These are phyloP conservation scores for Plantago ovata DNA, from an alignment of 257 asterid species.

Conservation along the genomic window DNA sequence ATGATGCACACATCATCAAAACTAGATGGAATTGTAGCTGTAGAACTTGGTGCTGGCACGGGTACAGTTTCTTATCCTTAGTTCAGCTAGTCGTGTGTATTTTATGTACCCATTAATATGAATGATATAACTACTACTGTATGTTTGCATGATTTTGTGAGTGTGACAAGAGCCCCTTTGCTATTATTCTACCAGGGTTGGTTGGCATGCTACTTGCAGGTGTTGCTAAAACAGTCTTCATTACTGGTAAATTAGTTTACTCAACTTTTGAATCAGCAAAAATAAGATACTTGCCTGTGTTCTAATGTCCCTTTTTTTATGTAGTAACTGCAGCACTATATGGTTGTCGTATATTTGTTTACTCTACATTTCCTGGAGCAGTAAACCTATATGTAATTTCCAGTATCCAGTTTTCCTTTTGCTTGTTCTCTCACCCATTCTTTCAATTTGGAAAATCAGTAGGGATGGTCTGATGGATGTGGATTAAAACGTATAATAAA, in stretches of 20 bases:
- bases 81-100: slow-evolving; percentile 15
- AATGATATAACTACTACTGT: slow-evolving; percentile 6
- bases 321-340: not conserved
- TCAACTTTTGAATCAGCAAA: slow-evolving; percentile 1
- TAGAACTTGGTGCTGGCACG: slow-evolving; percentile 96
- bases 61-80: slow-evolving; percentile 44
- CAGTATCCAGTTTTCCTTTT: not conserved
- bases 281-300: slow-evolving; percentile 5
- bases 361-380: not conserved
- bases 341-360: not conserved
- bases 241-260: slow-evolving; percentile 55
- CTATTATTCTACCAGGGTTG: slow-evolving; percentile 53
- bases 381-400: not conserved
- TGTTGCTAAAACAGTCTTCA: slow-evolving; percentile 75
- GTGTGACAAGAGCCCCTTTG: slow-evolving; percentile 16
- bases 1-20: slow-evolving; percentile 50
- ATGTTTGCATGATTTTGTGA: slow-evolving; percentile 10
- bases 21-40: slow-evolving; percentile 58
- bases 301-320: slow-evolving; percentile 5
- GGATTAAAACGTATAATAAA: too few relatives aligned
- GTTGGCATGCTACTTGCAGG: slow-evolving; percentile 88
- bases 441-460: too few relatives aligned
- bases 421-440: not conserved
- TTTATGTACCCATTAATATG: slow-evolving; percentile 9
- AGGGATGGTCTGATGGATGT: too few relatives aligned